Evolutionary conservation across 2,329 filamentous ascomycete species (phyloP).

Genomic region (Fusarium metavorans): DNA sequence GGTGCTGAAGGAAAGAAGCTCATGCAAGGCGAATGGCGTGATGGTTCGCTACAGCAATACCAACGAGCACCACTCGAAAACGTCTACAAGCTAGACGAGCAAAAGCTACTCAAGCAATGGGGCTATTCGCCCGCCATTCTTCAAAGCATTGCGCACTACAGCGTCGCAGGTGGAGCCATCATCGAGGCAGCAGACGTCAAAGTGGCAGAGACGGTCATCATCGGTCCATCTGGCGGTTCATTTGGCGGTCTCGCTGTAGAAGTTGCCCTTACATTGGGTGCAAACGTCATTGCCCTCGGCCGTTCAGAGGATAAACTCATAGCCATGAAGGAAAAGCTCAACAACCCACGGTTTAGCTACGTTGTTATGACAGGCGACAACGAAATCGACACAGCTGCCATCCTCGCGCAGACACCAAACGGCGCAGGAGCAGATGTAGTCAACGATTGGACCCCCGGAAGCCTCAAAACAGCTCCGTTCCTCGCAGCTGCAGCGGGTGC

Average conservation of each 20-base stretch:
- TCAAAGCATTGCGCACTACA: slow-evolving; percentile 6
- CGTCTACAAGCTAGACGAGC: background rate
- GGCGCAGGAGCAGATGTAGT: slow-evolving; percentile 6
- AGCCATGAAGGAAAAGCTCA: slow-evolving; percentile 11
- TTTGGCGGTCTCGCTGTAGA: slow-evolving; percentile 8
- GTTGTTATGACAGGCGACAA: slow-evolving; percentile 15
- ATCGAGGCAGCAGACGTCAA: slow-evolving; percentile 16
- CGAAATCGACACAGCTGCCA: background rate
- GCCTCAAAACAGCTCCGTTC: background rate
- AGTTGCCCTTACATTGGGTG: background rate
- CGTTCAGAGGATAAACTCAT: slow-evolving; percentile 1
- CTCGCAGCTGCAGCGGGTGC: slow-evolving; percentile 4
- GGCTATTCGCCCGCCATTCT: background rate
- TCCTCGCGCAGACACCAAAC: slow-evolving; percentile 7
- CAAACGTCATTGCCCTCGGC: background rate
- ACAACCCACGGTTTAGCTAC: slow-evolving; percentile 1
- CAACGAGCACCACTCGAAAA: background rate
- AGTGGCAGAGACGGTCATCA: slow-evolving; percentile 15
- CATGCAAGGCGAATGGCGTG: slow-evolving; percentile 2
- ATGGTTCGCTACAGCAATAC: background rate
- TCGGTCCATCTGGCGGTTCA: slow-evolving; percentile 15
- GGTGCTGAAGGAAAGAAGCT: background rate
- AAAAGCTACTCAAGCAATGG: background rate
- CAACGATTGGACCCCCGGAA: slow-evolving; percentile 6
- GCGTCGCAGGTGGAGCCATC: slow-evolving; percentile 5